Percentiles rank a stretch among this genome's conserved stretches.
Evolutionary conservation across 2,329 filamentous ascomycete genomes (phyloP).

Genomic region (Didymosphaeria variabile): DNA sequence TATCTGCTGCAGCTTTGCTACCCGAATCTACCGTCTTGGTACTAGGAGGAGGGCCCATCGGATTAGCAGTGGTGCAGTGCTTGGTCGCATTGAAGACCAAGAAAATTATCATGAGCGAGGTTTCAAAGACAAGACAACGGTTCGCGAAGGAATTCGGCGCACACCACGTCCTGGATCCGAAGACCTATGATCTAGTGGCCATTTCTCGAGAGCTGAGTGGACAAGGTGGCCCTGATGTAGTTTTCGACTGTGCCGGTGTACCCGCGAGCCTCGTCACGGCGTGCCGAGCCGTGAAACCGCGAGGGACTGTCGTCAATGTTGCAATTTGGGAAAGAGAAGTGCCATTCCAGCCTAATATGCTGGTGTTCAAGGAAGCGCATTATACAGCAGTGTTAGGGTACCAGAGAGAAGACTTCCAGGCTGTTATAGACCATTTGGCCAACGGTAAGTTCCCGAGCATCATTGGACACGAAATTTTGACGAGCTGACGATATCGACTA

Average conservation of each 20-base stretch:
- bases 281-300: conserved; percentile 59
- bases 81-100: conserved; percentile 63
- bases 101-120: conserved; percentile 67
- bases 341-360: conserved; percentile 62
- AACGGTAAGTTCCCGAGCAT: conserved; percentile 35
- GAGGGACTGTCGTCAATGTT: conserved; percentile 70
- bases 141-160: conserved; percentile 66
- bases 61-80: conserved; percentile 67
- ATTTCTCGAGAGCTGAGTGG: conserved; percentile 58
- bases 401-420: conserved; percentile 63
- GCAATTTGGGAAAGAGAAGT: conserved; percentile 69
- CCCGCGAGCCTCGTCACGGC: conserved; percentile 55
- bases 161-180: conserved; percentile 63
- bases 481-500: conserved; percentile 1
- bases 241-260: conserved; percentile 71
- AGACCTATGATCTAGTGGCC: conserved; percentile 59
- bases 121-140: conserved; percentile 60
- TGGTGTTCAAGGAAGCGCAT: conserved; percentile 63
- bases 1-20: conserved; percentile 59
- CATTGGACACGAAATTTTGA: too few relatives aligned
- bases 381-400: conserved; percentile 62
- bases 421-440: conserved; percentile 63
- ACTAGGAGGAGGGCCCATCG: conserved; percentile 70
- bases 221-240: conserved; percentile 63
- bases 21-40: conserved; percentile 62